Base-by-base conservation (phyloP, 1,284 basidiomycete genomes). In the Sparassis latifolia region DNA sequence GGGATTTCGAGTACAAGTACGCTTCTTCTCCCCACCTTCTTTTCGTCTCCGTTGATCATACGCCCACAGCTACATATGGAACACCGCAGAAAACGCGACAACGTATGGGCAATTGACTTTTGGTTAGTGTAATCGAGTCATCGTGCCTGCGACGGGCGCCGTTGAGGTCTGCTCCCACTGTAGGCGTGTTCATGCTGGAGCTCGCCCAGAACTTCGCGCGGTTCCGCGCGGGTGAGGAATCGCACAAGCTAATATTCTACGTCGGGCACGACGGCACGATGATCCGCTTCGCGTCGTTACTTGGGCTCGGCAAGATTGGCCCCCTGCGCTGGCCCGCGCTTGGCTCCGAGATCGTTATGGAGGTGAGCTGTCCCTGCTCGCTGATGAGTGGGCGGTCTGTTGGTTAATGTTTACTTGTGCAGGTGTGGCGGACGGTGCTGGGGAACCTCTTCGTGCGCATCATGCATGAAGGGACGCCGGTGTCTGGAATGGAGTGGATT, bases 231-330 rank as follows among this genome's bases (percentile, higher is more conserved):
- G 71, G 68, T 1, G 49, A 54, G 10, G 72, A 74, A 45, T 56
- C 58, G 1, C 62, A 69, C 60, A 75, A 71, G 51, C 48, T 75
- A 32, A 65, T 65, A 35, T 67, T 78, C 50, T 74, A 75, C 47
- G 70, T 78, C 6, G 77, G 75, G 3, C 77, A 79, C 50, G 77
- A 79, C 52, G 75, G 76, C 3, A 70, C 74, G 4, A 74, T 79
- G 69, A 70, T 79, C 47, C 69, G 76, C 32, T 71, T 79, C 4
- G 74, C 75, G 5, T 62, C 75, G 1, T 70, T 72, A 10, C 65
- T 79, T 2, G 75, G 76, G 4, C 58, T 78, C 12, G 75, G 74
- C 10, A 63, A 60, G 38, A 53, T 55, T 7, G 55, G 58, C 5
- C 61, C 62, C 2, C 57, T 78, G 47, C 68, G 75, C 31, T 79